Base-by-base conservation (phyloP, 192 early-diverging fungal species). In the Spizellomyces punctatus region DNA sequence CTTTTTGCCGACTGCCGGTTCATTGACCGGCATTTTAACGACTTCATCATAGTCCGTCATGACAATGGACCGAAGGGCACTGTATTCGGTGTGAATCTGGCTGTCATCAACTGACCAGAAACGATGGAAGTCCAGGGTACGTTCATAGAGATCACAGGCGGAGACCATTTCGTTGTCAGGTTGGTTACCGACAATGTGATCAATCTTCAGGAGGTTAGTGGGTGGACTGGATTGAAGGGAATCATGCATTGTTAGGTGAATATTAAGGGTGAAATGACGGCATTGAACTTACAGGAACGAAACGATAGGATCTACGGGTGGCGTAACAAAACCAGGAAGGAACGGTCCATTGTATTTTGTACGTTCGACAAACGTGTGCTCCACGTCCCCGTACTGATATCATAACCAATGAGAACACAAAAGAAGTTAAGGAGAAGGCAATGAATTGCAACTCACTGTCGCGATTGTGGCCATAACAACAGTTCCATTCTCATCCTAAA, bases 101-200 rank as follows among this genome's bases (percentile, higher is more conserved):
- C 85, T 92, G 84, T 99, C 96, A 80, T 99, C 96, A 52, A 99
- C 93, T 50, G 93, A 95, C 95, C 95, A 97, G 91, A 98, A 99
- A 54, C 95, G 89, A 83, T 95, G 95, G 89, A 97, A 99, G 66
- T 92, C 94, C n/a, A 99, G 88, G 64, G 88, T 82, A 63, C 89
- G 82, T 82, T 96, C 95, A 81, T 99, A 96, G 68, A 90, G 83
- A 69, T 95, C 89, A 78, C 90, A 92, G 65, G 92, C 88, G 67
- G 86, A 73, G 42, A 88, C 77, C 95, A 98, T 96, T 83, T 92
- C 84, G 82, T 88, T 80, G 73, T 95, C 94, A 67, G 95, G 95
- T 77, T 97, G 95, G 85, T 97, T 98, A 10, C 91, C 93, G 52
- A 98, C 96, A 64, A 93, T 91, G 84, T 98, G 96, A 78, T 97